Percentiles rank a stretch among this genome's conserved stretches.
Evolutionary conservation across 345 rosid genomes (phyloP).

Genomic region (Alliaria petiolata): DNA sequence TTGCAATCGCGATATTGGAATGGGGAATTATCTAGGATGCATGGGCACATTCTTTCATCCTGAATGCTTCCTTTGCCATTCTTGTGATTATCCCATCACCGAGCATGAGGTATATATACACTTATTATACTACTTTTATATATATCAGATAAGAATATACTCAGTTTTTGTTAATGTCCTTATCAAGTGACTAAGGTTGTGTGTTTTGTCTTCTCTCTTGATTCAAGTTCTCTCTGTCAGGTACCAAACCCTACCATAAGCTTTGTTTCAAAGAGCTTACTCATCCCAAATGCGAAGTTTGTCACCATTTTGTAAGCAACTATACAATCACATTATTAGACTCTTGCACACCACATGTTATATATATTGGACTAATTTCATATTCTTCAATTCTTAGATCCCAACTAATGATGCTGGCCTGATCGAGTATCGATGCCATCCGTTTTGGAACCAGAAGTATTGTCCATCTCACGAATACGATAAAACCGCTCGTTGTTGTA

Average conservation of each 20-base stretch:
- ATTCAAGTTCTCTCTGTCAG: slow-evolving; percentile 78
- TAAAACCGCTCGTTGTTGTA: slow-evolving; percentile 82
- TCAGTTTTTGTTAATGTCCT: too few species aligned
- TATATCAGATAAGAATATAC: too few species aligned
- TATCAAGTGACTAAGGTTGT: slow-evolving; percentile 2
- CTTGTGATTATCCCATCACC: slow-evolving; percentile 67
- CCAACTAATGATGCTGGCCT: slow-evolving; percentile 79
- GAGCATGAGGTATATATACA: slow-evolving; percentile 62
- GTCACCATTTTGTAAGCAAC: slow-evolving; percentile 79
- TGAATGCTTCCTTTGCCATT: slow-evolving; percentile 72
- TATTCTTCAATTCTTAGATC: slow-evolving; percentile 44
- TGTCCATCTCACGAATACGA: slow-evolving; percentile 91
- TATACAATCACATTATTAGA: background rate
- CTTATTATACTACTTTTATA: background rate
- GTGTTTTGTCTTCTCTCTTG: slow-evolving; percentile 38
- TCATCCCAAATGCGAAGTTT: slow-evolving; percentile 97
- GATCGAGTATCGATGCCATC: slow-evolving; percentile 95
- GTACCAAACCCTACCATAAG: slow-evolving; percentile 72
- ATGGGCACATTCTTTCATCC: slow-evolving; percentile 89
- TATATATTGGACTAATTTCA: background rate
- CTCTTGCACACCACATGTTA: background rate
- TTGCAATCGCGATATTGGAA: slow-evolving; percentile 60
- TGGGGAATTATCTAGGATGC: slow-evolving; percentile 76
- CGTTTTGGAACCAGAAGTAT: slow-evolving; percentile 94
- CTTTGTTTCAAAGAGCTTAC: slow-evolving; percentile 83